Evolutionary conservation across 495 filamentous ascomycete species (phyloP), one percentile per base, ranked within the genome.

Genomic region (Xylaria scruposa): DNA sequence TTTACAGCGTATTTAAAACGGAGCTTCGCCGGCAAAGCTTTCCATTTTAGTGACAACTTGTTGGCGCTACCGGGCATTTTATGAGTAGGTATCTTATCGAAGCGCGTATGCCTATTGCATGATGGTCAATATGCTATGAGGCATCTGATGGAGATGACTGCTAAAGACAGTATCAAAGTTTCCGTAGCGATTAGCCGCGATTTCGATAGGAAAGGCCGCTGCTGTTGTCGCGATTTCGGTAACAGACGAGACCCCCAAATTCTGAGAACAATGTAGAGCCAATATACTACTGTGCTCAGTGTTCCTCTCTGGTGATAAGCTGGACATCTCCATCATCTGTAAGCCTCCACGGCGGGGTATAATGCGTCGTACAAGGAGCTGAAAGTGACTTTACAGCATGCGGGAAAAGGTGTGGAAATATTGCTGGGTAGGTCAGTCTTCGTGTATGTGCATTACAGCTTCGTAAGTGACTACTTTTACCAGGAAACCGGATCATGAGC

Each of bases 381-480:
- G 44, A 33, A 47, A 21, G 6, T 47, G 62, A 31, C 15, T 44
- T 21, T 26, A 36, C 13, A 53, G 19, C 24, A 4, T 6, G 17
- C 9, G 31, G 19, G n/a, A 53, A 67, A 15, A 40, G 6, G 42
- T 6, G 59, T 53, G 46, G 31, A 24, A 24, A 36, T 36, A 13
- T 36, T 70, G 68, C 68, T 64, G 46, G 36, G 10, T 21, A 44
- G 12, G 49, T 26, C 5, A 49, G 49, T n/a, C 36, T 44, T 31
- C 15, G 17, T 33, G 40, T 19, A 33, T 40, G 10, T 56, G 58
- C 40, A 8, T 21, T 9, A 26, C 15, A 44, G 33, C 58, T 60
- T 60, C 58, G 58, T 38, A 5, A 19, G 8, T 21, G 17, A 40
- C 29, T 51, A 46, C 58, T 53, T 42, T n/a, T 7, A 47, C n/a